phyloP scores from a whole-genome alignment of 1,139 yeast species.

The Lodderomyces elongisporus region DNA sequence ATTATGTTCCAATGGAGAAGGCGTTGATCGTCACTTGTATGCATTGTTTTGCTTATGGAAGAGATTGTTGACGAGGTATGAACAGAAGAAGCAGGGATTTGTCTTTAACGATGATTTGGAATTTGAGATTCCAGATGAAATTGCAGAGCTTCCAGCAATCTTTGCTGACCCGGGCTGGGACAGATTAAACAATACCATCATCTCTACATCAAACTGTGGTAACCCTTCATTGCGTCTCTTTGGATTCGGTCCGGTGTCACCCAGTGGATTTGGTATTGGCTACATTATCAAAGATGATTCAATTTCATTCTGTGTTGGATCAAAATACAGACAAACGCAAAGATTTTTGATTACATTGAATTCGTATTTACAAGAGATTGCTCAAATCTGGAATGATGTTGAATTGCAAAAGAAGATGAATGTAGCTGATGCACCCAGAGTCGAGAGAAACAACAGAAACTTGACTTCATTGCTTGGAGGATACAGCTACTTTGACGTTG shows the following conservation, averaged over 20 bases:
- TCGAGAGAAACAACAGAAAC: slow-evolving; percentile 2
- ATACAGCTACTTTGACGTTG: slow-evolving; percentile 72
- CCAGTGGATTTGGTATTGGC: slow-evolving; percentile 90
- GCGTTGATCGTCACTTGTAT: slow-evolving; percentile 86
- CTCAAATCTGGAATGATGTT: slow-evolving; percentile 48
- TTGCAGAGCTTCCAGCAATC: slow-evolving; percentile 30
- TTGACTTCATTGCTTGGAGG: slow-evolving; percentile 65
- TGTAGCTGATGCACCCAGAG: slow-evolving; percentile 1
- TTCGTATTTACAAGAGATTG: slow-evolving; percentile 59
- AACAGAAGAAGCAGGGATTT: slow-evolving; percentile 11
- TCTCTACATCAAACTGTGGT: slow-evolving; percentile 53
- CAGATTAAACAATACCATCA: slow-evolving; percentile 51
- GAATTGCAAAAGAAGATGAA: slow-evolving; percentile 12
- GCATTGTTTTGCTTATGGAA: slow-evolving; percentile 90
- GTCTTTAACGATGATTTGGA: slow-evolving; percentile 6
- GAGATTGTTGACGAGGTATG: slow-evolving; percentile 48
- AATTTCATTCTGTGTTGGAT: slow-evolving; percentile 79
- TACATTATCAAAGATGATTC: slow-evolving; percentile 84
- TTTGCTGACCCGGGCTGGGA: slow-evolving; percentile 73
- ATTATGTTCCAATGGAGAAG: slow-evolving; percentile 68
- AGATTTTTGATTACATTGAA: slow-evolving; percentile 74
- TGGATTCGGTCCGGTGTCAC: slow-evolving; percentile 90
- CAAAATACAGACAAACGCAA: slow-evolving; percentile 85
- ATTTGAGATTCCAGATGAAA: slow-evolving; percentile 11
- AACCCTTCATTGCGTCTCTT: slow-evolving; percentile 82